Conservation (phyloP, 2,329 filamentous ascomycete species). For the Aspergillus sp. region DNA sequence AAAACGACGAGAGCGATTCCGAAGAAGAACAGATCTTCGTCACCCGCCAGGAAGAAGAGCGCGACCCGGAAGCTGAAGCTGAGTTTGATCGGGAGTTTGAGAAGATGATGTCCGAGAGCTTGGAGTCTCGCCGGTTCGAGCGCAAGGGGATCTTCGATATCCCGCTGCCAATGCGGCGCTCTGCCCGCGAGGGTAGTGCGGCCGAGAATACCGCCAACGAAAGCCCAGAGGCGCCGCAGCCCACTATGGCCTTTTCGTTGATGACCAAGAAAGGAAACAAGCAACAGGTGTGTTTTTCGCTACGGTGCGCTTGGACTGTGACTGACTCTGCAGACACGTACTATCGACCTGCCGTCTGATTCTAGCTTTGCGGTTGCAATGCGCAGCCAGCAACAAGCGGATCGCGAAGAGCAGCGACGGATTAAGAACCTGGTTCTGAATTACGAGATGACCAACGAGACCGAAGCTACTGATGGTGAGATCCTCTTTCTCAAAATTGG, state of each 20-base stretch:
- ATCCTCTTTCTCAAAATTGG: background rate
- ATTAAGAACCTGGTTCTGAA: conserved; percentile 98
- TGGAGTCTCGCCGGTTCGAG: conserved; percentile 94
- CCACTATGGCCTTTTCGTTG: conserved; percentile 94
- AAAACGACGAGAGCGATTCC: conserved; percentile 52
- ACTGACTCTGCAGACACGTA: conserved; percentile 66
- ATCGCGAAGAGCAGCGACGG: conserved; percentile 93
- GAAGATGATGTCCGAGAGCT: conserved; percentile 96
- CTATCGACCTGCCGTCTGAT: conserved; percentile 80
- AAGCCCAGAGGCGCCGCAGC: conserved; percentile 32
- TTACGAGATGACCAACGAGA: conserved; percentile 84
- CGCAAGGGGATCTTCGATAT: conserved; percentile 93
- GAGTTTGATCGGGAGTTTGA: conserved; percentile 98
- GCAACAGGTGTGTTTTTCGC: conserved; percentile 72
- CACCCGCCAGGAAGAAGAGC: conserved; percentile 82
- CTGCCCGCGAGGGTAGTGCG: conserved; percentile 57
- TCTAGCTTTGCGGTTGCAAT: conserved; percentile 95
- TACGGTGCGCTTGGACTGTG: too few species aligned
- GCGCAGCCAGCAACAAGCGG: conserved; percentile 91
- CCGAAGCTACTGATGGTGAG: conserved; percentile 77
- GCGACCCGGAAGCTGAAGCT: conserved; percentile 90
- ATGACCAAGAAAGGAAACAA: conserved; percentile 95
- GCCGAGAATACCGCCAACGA: conserved; percentile 39
- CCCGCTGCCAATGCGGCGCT: conserved; percentile 83
- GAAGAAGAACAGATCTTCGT: conserved; percentile 91